Percentiles rank a stretch among this genome's conserved stretches.
These are phyloP conservation scores for Ganoderma sinense DNA, from an alignment of 1,284 basidiomycete genomes.

Conservation along the genomic window DNA sequence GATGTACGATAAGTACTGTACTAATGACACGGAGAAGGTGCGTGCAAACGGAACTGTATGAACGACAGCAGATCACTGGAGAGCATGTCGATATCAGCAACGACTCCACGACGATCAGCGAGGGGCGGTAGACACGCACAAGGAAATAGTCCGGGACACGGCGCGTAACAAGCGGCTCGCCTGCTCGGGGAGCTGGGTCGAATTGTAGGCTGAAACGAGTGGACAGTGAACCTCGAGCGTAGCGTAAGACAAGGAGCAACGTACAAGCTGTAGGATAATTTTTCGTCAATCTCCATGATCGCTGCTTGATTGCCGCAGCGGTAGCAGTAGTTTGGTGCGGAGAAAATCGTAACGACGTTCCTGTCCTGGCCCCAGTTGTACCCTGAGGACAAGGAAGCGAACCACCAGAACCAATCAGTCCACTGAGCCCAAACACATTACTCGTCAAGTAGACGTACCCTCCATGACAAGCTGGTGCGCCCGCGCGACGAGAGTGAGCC, in stretches of 20 bases:
- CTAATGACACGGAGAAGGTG: constrained; percentile 16
- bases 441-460: constrained; percentile 57
- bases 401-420: constrained; percentile 7
- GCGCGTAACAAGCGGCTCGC: constrained; percentile 97
- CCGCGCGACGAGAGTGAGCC: constrained; percentile 93
- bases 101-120: neutral
- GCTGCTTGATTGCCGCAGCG: constrained; percentile 99
- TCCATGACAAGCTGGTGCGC: constrained; percentile 99
- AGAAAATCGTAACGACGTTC: constrained; percentile 99
- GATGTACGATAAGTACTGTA: constrained; percentile 32
- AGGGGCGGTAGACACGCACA: constrained; percentile 51
- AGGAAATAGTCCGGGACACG: constrained; percentile 98
- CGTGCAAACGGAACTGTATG: constrained; percentile 12
- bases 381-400: constrained; percentile 48
- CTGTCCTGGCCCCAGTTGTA: constrained; percentile 99
- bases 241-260: constrained; percentile 40
- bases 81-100: constrained; percentile 6
- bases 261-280: constrained; percentile 93
- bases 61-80: constrained; percentile 35
- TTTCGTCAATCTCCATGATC: constrained; percentile 99
- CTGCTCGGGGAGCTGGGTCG: constrained; percentile 97
- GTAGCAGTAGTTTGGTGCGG: constrained; percentile 99
- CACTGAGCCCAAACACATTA: constrained; percentile 16
- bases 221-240: constrained; percentile 10
- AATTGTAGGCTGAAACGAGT: constrained; percentile 87